Base-by-base conservation (phyloP, 148 eudicot species). In the Amaranthus palmeri region DNA sequence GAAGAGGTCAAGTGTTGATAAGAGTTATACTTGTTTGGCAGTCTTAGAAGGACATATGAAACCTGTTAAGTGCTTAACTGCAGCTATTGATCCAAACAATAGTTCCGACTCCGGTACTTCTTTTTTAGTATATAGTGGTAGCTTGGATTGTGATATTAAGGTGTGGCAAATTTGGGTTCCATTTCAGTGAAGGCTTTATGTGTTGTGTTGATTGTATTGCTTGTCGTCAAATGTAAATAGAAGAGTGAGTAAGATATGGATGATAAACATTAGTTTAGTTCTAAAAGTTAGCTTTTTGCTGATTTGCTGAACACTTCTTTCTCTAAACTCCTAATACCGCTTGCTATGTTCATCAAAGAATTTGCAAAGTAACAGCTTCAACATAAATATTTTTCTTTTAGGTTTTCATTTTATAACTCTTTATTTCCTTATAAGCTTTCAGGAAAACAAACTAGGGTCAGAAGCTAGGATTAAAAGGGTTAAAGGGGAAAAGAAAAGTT, bases 101-200 rank as follows among this genome's bases (percentile, higher is more conserved):
- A 61, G 7, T 61, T 71, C 78, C 76, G 53, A 10, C 46, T 58
- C 59, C 9, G 84, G 81, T 10, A 76, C 83, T 72, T 71, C 77
- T 72, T 91, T 71, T 68, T 56, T 80, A 48, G 79, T 92, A 43
- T 90, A 84, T 12, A 90, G 97, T 83, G 97, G 97, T 14, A 79
- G 96, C 55, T 79, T 92, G 82, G 97, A 90, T 82, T 80, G 81
- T 81, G 93, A 88, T 58, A 79, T 88, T 57, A 88, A 83, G 68
- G 77, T 88, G 7, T 90, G 97, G 97, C 71, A 79, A 64, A 41
- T 83, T 7, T 72, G 79, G 84, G 85, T 83, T 65, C 89, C 93
- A 18, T 69, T 69, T 64, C 25, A 75, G 8, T 79, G 64, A 71
- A 8, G 14, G 8, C 25, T 44, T 56, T 45, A 49, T 69, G 11